A percentile compares a stretch with the other conserved stretches of the same genome.
phyloP scores from a whole-genome alignment of 2,329 filamentous ascomycete species.

The Fusarium lateritium region DNA sequence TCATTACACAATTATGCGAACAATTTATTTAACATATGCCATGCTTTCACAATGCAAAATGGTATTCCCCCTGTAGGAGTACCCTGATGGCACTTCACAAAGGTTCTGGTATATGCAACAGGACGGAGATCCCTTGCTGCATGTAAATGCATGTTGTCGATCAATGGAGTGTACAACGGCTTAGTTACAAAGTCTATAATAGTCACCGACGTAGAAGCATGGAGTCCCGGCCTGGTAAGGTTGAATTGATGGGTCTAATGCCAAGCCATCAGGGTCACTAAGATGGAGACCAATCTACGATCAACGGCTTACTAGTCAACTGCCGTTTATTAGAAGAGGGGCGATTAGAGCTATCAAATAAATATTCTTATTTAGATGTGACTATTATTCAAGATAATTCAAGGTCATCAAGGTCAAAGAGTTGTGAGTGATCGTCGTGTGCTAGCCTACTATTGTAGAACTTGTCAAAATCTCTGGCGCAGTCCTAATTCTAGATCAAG shows the following conservation, averaged over 20 bases:
- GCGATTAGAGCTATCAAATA: no score
- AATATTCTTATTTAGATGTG: no score
- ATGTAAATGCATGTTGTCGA: background rate
- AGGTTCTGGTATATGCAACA: background rate
- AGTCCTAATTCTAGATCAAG: no score
- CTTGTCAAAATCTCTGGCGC: background rate
- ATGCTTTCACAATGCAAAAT: no score
- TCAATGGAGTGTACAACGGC: no score
- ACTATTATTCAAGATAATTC: background rate
- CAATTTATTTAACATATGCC: no score
- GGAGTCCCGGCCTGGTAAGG: no score
- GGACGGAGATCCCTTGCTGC: background rate
- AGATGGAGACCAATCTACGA: background rate
- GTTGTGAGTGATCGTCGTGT: background rate
- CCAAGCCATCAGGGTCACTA: constrained; percentile 6
- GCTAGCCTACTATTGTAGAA: background rate
- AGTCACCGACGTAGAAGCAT: no score
- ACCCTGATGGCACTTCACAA: background rate
- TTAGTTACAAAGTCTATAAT: no score
- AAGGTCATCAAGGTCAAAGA: background rate
- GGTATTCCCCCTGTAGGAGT: no score
- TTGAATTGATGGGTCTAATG: background rate
- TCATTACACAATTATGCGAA: no score
- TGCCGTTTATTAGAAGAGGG: background rate
- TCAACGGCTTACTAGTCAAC: background rate